These are phyloP conservation scores for Apophysomyces trapeziformis DNA, from an alignment of 371 early-diverging fungal species.

Conservation along the genomic window DNA sequence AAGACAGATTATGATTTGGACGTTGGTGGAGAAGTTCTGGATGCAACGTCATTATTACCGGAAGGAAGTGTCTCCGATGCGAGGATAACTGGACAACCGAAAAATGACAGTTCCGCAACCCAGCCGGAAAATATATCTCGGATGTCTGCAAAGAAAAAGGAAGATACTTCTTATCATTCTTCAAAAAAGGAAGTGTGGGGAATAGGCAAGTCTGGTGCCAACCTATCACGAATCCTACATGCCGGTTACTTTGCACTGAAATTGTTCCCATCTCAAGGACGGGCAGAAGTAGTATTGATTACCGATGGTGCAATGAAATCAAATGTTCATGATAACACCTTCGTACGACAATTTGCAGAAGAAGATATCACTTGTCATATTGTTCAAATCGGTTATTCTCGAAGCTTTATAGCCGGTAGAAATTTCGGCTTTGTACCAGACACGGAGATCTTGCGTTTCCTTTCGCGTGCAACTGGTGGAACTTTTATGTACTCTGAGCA, in stretches of 20 bases:
- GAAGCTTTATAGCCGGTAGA: slow-evolving; percentile 75
- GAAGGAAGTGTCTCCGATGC: background rate
- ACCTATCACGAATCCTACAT: slow-evolving; percentile 69
- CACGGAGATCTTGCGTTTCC: slow-evolving; percentile 82
- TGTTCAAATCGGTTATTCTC: slow-evolving; percentile 83
- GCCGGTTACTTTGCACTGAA: slow-evolving; percentile 74
- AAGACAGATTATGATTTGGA: slow-evolving; percentile 57
- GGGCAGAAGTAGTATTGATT: slow-evolving; percentile 77
- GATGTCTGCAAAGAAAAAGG: slow-evolving; percentile 6
- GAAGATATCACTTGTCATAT: slow-evolving; percentile 79
- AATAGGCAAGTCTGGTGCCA: slow-evolving; percentile 62
- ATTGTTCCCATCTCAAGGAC: slow-evolving; percentile 71
- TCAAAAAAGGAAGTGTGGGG: slow-evolving; percentile 63
- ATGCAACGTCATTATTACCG: slow-evolving; percentile 30
- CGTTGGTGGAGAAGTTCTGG: slow-evolving; percentile 45
- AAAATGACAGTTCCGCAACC: background rate
- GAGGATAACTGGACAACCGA: background rate
- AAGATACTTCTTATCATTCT: slow-evolving; percentile 31
- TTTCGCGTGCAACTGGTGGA: slow-evolving; percentile 82
- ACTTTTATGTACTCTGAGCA: slow-evolving; percentile 81
- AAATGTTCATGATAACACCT: slow-evolving; percentile 58
- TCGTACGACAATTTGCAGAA: slow-evolving; percentile 63
- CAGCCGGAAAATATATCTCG: background rate
- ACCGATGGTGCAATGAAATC: slow-evolving; percentile 89
- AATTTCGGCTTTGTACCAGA: slow-evolving; percentile 92